Evolutionary conservation across 1,284 basidiomycete species (phyloP).

Genomic region (Clitocybe nebularis): DNA sequence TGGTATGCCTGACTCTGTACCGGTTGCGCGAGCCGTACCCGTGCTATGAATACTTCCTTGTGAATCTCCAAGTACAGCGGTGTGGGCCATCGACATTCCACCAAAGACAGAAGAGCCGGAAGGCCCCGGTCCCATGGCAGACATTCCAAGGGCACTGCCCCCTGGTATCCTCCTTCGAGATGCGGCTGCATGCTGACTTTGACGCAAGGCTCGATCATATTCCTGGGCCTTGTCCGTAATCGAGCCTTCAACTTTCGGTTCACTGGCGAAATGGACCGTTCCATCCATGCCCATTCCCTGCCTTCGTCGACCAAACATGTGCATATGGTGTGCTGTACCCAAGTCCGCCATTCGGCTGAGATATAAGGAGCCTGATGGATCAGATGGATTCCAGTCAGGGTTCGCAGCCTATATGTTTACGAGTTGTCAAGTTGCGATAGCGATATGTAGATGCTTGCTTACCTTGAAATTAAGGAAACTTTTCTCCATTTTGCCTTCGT

Average conservation of each 20-base stretch:
- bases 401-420: conserved; percentile 70
- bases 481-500: conserved; percentile 98
- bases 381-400: conserved; percentile 90
- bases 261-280: conserved; percentile 29
- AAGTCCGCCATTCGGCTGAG: conserved; percentile 79
- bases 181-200: conserved; percentile 58
- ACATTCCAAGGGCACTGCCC: conserved; percentile 38
- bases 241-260: conserved; percentile 27
- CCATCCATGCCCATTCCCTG: conserved; percentile 21
- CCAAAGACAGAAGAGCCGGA: conserved; percentile 45
- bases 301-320: conserved; percentile 32
- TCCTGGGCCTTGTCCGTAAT: conserved; percentile 57
- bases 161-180: conserved; percentile 40
- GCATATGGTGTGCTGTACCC: conserved; percentile 39
- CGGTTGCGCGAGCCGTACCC: conserved; percentile 10
- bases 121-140: conserved; percentile 28
- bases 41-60: conserved; percentile 45
- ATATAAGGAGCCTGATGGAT: conserved; percentile 83
- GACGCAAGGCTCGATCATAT: conserved; percentile 70
- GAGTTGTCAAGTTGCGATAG: conserved; percentile 1
- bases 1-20: conserved; percentile 25
- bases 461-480: conserved; percentile 94
- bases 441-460: not conserved
- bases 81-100: conserved; percentile 55
- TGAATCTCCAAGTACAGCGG: conserved; percentile 68